A percentile compares a stretch with the other conserved stretches of the same genome.
phyloP scores from a whole-genome alignment of 768 basidiomycete genomes.

The Termitomyces sp. region DNA sequence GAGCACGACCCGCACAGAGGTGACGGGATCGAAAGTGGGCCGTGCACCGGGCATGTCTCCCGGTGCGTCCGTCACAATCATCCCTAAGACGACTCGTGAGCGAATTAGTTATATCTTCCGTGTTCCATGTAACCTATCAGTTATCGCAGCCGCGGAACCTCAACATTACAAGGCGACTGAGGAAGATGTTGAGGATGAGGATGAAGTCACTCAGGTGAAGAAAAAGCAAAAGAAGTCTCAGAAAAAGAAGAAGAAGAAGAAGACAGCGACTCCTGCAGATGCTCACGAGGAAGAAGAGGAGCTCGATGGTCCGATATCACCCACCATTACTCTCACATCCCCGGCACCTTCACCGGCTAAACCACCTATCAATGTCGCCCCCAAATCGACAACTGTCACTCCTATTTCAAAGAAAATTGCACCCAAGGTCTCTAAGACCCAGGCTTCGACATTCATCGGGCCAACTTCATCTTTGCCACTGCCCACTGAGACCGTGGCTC shows the following conservation, averaged over 20 bases:
- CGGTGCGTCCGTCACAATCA: neutral
- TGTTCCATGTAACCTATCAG: neutral
- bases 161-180: constrained; percentile 46
- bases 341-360: constrained; percentile 8
- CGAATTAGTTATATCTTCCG: neutral
- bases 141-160: constrained; percentile 9
- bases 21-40: constrained; percentile 12
- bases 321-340: constrained; percentile 15
- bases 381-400: constrained; percentile 13
- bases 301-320: constrained; percentile 3
- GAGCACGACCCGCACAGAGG: constrained; percentile 21
- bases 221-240: constrained; percentile 38
- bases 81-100: constrained; percentile 2
- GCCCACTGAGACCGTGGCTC: constrained; percentile 46
- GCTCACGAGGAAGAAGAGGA: constrained; percentile 14
- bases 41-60: neutral
- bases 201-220: constrained; percentile 27
- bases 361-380: neutral
- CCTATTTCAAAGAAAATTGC: constrained; percentile 17
- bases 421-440: constrained; percentile 13
- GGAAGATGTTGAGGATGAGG: constrained; percentile 74
- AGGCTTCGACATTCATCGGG: constrained; percentile 15
- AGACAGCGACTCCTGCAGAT: constrained; percentile 26
- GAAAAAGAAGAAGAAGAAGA: constrained; percentile 70
- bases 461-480: constrained; percentile 30